Base-by-base conservation (phyloP, 1,284 basidiomycete genomes). In the Rhodotorula sp. region DNA sequence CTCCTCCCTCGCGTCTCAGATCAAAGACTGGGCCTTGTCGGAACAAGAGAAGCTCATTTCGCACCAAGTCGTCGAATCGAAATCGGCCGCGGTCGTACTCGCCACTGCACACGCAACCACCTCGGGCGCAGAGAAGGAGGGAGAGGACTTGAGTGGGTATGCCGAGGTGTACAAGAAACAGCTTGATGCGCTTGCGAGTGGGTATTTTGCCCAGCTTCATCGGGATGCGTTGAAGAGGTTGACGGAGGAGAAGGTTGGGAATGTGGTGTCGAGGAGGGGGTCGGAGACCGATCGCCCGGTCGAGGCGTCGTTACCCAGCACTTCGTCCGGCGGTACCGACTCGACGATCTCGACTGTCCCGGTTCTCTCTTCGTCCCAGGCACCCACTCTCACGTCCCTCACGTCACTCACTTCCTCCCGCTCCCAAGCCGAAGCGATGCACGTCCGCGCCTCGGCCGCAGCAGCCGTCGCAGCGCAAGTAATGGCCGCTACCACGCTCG, bases 391-490 rank as follows among this genome's bases (percentile, higher is more conserved):
- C 34, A 47, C 60, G 30, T 58, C 63, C 9, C 65, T 64, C 31
- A 63, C 64, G 15, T 44, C 59, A n/a, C 59, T 63, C 52, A 59
- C 65, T 18, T 62, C 62, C 7, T 63, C 70, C 7, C 59, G 61
- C 24, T 47, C 62, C 13, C 58, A 64, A 47, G 70, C 70, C 24
- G 64, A 65, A 40, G 70, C 70, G 37, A 72, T 74, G 54, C 70
- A 69, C 57, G 73, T 76, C 26, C 73, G 68, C 50, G 75, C 75
- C 2, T 62, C 70, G 1, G 75, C 75, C 11, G 72, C 69, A 4
- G 75, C 75, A 0, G 75, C 75, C 16, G 63, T 76, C 47, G 71
- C 75, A 0, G 75, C 75, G 13, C 70, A 73, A 44, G 73, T 75
- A 10, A 63, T 76, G 68, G 75, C 75, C 1, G 75, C 75, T 31